Conservation (phyloP, 176 grass and related monocot genomes). For the Lolium perenne region DNA sequence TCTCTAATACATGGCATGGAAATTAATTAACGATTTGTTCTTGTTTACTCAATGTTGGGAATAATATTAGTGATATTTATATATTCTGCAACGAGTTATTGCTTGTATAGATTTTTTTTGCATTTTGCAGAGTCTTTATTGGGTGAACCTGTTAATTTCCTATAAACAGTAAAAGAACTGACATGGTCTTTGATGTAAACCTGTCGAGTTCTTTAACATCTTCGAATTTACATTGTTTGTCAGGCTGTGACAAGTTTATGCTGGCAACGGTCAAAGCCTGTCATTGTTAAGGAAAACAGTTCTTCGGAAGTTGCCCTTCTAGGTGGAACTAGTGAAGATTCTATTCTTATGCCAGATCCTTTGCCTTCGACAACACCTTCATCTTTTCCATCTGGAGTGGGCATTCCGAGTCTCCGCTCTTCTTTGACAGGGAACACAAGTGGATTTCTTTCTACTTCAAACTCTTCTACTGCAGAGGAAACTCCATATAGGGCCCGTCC, state of each 20-base stretch:
- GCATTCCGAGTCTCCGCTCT: constrained; percentile 60
- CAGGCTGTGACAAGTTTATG: constrained; percentile 92
- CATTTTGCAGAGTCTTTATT: constrained; percentile 17
- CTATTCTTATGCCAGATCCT: constrained; percentile 97
- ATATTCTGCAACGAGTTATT: constrained; percentile 9
- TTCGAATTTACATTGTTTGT: constrained; percentile 34
- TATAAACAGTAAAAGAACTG: constrained; percentile 31
- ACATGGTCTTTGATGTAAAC: constrained; percentile 32
- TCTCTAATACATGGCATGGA: constrained; percentile 26
- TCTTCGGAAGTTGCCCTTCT: constrained; percentile 94
- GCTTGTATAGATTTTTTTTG: not conserved
- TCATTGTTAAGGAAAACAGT: constrained; percentile 82
- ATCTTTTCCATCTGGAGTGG: constrained; percentile 55
- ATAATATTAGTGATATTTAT: constrained; percentile 2
- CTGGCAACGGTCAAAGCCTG: constrained; percentile 97
- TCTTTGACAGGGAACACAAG: constrained; percentile 55
- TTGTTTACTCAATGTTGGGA: constrained; percentile 13
- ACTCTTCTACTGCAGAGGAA: constrained; percentile 55
- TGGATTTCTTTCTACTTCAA: constrained; percentile 53
- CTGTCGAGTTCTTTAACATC: constrained; percentile 40
- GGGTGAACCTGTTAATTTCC: constrained; percentile 26
- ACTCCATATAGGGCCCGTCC: constrained; percentile 58
- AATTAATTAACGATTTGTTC: constrained; percentile 7
- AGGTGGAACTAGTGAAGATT: constrained; percentile 82
- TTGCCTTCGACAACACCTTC: constrained; percentile 68